Evolutionary conservation across 441 rosid species (phyloP), one percentile per base, ranked within the genome.

Genomic region (Euphorbia corollata): DNA sequence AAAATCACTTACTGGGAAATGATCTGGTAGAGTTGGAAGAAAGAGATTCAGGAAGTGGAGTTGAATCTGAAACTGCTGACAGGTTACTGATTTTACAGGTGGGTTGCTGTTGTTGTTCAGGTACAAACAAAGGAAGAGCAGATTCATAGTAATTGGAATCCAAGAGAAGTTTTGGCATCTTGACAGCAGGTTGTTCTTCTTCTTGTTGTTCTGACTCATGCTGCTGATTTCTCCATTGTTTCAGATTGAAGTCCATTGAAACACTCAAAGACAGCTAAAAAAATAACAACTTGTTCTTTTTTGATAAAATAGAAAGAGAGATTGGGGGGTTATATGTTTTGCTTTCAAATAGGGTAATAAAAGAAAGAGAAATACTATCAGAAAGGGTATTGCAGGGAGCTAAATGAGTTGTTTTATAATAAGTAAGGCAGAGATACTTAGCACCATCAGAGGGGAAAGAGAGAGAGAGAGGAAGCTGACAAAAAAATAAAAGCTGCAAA

Each of bases 201-300:
- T 64, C 22, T 64, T 57, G 24, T 18, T 50, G 18, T 63, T 84
- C 90, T 86, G 93, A 85, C 90, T 80, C 84, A 69, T 68, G 73
- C 73, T 70, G 74, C 79, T 80, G 88, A 78, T 75, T 87, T 82
- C 91, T 85, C 92, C 98, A 84, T 79, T 92, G 87, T 80, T 88
- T 89, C 90, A 85, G 86, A 68, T 84, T 87, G 84, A 84, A 86
- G 81, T 89, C 96, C 98, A 92, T 92, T 48, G 68, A 68, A 58
- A n/a, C 65, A 41, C 12, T 38, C 9, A 8, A 38, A 38, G 41
- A 27, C 32, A 27, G 32, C 32, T 27, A 39, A 39, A 6, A 39
- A 39, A 39, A 39, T 39, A 39, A 11, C 45, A 63, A 54, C 67
- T 43, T 75, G 59, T 34, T 59, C 60, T 77, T 64, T 7, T 32